These are phyloP conservation scores for Gleditsia sinensis DNA, from an alignment of 306 rosid genomes.

Conservation along the genomic window DNA sequence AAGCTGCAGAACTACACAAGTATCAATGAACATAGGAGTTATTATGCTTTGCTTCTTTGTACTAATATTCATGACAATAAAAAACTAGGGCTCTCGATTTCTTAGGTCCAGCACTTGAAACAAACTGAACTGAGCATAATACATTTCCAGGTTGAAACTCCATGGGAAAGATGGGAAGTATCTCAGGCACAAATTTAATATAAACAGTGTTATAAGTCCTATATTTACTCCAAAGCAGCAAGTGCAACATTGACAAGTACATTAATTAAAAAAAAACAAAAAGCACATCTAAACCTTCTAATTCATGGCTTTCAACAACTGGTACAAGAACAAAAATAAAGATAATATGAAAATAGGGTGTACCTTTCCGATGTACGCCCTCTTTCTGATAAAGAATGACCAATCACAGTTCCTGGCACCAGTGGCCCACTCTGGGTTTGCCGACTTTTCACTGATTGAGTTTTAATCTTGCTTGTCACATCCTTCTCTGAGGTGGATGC, in stretches of 20 bases:
- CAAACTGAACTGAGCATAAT: background rate
- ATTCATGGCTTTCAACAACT: background rate
- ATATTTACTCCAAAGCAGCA: background rate
- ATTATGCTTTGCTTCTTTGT: background rate
- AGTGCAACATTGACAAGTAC: background rate
- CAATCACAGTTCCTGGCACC: slow-evolving; percentile 64
- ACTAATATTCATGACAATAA: background rate
- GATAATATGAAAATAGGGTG: slow-evolving; percentile 22
- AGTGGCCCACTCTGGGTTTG: slow-evolving; percentile 92
- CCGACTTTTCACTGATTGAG: slow-evolving; percentile 55
- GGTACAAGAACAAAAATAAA: slow-evolving; percentile 16
- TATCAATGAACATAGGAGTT: background rate
- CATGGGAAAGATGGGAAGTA: too few relatives aligned
- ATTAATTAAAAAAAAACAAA: background rate
- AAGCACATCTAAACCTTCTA: background rate
- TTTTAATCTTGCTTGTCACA: slow-evolving; percentile 49
- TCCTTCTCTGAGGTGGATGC: slow-evolving; percentile 57
- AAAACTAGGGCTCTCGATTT: slow-evolving; percentile 5
- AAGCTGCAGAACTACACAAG: background rate
- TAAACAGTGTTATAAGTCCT: background rate
- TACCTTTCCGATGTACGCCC: slow-evolving; percentile 64
- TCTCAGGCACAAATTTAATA: background rate
- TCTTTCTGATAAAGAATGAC: slow-evolving; percentile 73
- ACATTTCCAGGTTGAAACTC: background rate
- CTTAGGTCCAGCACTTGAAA: slow-evolving; percentile 9